Conservation (phyloP, 805 yeast genomes). For the Metahyphopichia silvanorum region DNA sequence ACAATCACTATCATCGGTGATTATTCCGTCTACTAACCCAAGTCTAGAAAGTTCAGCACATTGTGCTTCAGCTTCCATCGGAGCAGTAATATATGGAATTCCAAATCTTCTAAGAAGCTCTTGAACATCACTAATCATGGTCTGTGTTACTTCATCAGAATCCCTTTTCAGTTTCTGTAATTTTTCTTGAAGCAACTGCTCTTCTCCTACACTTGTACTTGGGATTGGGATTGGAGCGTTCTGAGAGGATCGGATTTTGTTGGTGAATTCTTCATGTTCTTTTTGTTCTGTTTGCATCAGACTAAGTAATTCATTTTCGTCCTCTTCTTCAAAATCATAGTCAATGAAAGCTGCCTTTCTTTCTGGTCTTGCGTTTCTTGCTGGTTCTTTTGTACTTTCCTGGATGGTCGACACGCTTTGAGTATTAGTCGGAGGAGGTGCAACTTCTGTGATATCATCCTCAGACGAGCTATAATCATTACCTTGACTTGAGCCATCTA, state of each 20-base stretch:
- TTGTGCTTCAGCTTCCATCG: slow-evolving; percentile 99
- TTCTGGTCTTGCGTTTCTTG: background rate
- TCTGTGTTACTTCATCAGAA: slow-evolving; percentile 83
- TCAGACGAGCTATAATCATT: too few species aligned
- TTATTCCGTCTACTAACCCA: slow-evolving; percentile 85
- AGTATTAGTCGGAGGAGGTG: slow-evolving; percentile 3
- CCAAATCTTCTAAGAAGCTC: slow-evolving; percentile 85
- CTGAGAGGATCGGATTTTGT: slow-evolving; percentile 19
- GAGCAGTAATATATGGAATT: slow-evolving; percentile 91
- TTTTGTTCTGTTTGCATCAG: slow-evolving; percentile 67
- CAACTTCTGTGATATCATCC: slow-evolving; percentile 8
- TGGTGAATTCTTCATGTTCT: slow-evolving; percentile 65
- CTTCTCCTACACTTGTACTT: slow-evolving; percentile 42
- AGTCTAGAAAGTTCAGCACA: slow-evolving; percentile 77
- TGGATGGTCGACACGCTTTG: background rate
- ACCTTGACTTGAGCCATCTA: too few species aligned
- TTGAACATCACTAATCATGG: slow-evolving; percentile 88
- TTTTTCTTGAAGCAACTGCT: slow-evolving; percentile 54
- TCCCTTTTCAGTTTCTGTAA: slow-evolving; percentile 72
- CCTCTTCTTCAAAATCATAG: slow-evolving; percentile 73
- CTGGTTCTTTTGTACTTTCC: slow-evolving; percentile 1
- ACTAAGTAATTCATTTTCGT: slow-evolving; percentile 63
- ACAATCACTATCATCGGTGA: slow-evolving; percentile 97
- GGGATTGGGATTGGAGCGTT: slow-evolving; percentile 15
- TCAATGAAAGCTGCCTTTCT: slow-evolving; percentile 35